Conservation (phyloP, 768 basidiomycete genomes). For the Solioccasus polychromus region DNA sequence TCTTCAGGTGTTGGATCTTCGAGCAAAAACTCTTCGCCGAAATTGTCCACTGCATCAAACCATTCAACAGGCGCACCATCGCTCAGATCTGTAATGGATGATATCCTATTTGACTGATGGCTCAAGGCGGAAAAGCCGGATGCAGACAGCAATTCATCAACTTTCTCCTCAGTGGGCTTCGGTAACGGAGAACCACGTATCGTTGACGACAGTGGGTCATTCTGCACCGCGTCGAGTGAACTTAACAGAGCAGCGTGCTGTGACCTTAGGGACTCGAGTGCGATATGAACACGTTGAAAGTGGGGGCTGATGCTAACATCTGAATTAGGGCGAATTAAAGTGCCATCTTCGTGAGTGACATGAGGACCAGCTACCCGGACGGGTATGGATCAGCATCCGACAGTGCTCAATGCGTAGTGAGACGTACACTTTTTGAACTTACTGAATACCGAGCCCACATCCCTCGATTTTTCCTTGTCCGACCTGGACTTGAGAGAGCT, state of each 20-base stretch:
- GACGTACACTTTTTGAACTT: constrained; percentile 60
- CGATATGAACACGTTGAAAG: constrained; percentile 44
- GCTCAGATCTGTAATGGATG: constrained; percentile 46
- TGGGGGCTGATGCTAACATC: constrained; percentile 20
- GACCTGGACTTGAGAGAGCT: constrained; percentile 33
- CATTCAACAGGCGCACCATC: constrained; percentile 57
- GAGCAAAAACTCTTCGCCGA: constrained; percentile 59
- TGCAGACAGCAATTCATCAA: constrained; percentile 26
- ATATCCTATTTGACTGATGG: constrained; percentile 41
- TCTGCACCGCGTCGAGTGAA: constrained; percentile 36
- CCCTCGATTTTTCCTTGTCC: constrained; percentile 45
- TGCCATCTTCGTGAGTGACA: constrained; percentile 27
- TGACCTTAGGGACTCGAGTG: constrained; percentile 53
- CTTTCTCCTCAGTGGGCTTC: constrained; percentile 48
- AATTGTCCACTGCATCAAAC: constrained; percentile 67
- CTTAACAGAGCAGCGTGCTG: constrained; percentile 55
- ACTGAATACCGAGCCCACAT: constrained; percentile 43
- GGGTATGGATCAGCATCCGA: constrained; percentile 1
- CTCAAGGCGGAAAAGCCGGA: constrained; percentile 25
- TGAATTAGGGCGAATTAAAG: constrained; percentile 12
- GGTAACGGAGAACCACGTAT: constrained; percentile 37
- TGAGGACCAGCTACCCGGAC: constrained; percentile 18
- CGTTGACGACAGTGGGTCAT: constrained; percentile 25
- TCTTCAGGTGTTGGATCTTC: constrained; percentile 42
- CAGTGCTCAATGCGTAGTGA: background rate